Evolutionary conservation across 805 yeast genomes (phyloP), one percentile per base, ranked within the genome.

Genomic region (Suhomyces emberorum): DNA sequence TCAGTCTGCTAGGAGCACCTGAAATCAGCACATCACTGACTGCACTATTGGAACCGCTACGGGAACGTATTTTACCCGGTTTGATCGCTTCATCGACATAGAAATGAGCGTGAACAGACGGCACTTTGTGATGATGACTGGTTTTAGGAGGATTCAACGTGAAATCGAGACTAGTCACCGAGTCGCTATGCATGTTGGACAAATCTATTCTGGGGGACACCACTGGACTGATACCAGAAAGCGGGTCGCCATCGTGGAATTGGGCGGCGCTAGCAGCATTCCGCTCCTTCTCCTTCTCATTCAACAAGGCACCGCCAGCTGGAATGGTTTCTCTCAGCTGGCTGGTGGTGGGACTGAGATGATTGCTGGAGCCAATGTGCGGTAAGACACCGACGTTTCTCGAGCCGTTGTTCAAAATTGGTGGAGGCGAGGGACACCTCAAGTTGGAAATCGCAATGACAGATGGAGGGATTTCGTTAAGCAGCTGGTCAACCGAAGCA

Each of bases 81-180:
- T 76, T 81, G n/a, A 77, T 54, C 1, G 82, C 69, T 38, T 83
- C 89, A 42, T 80, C 84, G 7, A 78, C 79, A 46, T 72, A 74
- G 54, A 85, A 85, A 59, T 84, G 95, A 0, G 93, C 88, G 59
- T 85, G 95, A 43, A 81, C 81, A 1, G 85, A 74, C 12, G 83
- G 72, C 15, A 73, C 54, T 54, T 77, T 74, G 47, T 75, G 74
- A 50, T 76, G 83, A 2, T 44, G 32, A 23, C 51, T 45, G 7
- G 51, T 55, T 10, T 35, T 46, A 4, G 72, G 71, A 3, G 69
- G 67, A 24, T 48, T 48, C 21, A 42, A 27, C 2, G 51, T 37
- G 38, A 49, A 54, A 38, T 64, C 63, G 25, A 63, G 45, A 20
- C 56, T 49, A 5, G 49, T 26, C 12, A 39, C 26, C 3, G 63